These are phyloP conservation scores for Claviceps cyperi DNA, from an alignment of 2,329 filamentous ascomycete genomes.

Conservation along the genomic window DNA sequence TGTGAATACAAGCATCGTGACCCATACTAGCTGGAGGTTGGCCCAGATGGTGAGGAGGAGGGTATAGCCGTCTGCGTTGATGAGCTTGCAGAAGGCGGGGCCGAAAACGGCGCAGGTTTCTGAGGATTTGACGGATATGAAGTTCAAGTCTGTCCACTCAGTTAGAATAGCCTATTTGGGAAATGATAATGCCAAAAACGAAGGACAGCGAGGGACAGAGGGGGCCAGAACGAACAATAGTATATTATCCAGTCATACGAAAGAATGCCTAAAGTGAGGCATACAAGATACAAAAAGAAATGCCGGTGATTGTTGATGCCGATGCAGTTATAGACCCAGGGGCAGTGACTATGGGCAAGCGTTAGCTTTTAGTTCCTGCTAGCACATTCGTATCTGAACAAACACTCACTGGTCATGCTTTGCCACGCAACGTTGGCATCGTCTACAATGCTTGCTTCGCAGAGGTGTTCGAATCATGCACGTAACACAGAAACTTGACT, in stretches of 20 bases:
- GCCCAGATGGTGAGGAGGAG: conserved; percentile 69
- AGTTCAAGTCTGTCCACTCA: conserved; percentile 44
- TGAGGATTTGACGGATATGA: conserved; percentile 36
- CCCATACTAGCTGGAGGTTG: conserved; percentile 78
- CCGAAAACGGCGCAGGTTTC: conserved; percentile 60
- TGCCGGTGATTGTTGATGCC: conserved; percentile 92
- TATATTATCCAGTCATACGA: conserved; percentile 58
- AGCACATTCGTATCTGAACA: too few relatives aligned
- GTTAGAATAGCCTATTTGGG: too few relatives aligned
- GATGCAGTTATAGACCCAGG: conserved; percentile 95
- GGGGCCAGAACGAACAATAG: conserved; percentile 39
- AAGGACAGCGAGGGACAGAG: too few relatives aligned
- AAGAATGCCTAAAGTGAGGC: conserved; percentile 60
- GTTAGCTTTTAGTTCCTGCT: background rate
- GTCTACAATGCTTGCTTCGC: conserved; percentile 87
- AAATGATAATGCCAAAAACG: too few relatives aligned
- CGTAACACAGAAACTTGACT: conserved; percentile 80
- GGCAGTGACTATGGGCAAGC: conserved; percentile 61
- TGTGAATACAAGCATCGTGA: conserved; percentile 90
- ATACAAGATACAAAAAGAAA: conserved; percentile 81
- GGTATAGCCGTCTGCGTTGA: conserved; percentile 74
- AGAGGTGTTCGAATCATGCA: conserved; percentile 92
- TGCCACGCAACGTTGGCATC: conserved; percentile 82
- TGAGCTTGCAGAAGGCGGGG: conserved; percentile 56
- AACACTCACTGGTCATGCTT: conserved; percentile 86